Conservation (phyloP, 2,329 filamentous ascomycete species). For the Aphanoascus verrucosus region DNA sequence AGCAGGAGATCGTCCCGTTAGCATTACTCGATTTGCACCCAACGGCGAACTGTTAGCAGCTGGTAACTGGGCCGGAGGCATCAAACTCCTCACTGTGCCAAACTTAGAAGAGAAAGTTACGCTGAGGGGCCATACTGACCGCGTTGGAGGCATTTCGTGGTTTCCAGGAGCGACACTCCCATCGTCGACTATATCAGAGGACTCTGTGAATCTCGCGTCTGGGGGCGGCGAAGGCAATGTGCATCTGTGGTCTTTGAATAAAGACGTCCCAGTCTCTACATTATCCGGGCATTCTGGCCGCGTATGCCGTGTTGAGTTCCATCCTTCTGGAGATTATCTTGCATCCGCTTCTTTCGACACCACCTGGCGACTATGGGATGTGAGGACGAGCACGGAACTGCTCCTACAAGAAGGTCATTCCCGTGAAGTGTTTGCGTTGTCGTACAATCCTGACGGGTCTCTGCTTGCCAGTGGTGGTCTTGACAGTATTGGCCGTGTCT, state of each 20-base stretch:
- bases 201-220: conserved; percentile 73
- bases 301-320: conserved; percentile 87
- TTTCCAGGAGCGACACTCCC: conserved; percentile 69
- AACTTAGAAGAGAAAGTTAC: conserved; percentile 65
- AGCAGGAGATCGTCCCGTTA: conserved; percentile 79
- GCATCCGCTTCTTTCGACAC: conserved; percentile 93
- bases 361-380: conserved; percentile 93
- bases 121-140: conserved; percentile 74
- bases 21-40: conserved; percentile 83
- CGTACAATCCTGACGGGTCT: conserved; percentile 85
- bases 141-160: conserved; percentile 86
- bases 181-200: conserved; percentile 57
- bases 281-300: conserved; percentile 74
- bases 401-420: conserved; percentile 90
- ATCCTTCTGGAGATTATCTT: conserved; percentile 79
- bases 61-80: conserved; percentile 84
- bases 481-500: conserved; percentile 88
- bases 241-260: conserved; percentile 77
- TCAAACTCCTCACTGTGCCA: conserved; percentile 76
- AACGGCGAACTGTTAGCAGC: conserved; percentile 73
- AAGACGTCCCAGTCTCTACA: conserved; percentile 75
- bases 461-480: conserved; percentile 83
- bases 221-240: conserved; percentile 81
- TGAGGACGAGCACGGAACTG: conserved; percentile 72
- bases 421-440: conserved; percentile 78